A percentile compares a stretch with the other conserved stretches of the same genome.
phyloP scores from a whole-genome alignment of 305 asterid genomes.

The Caryopteris hybrid region DNA sequence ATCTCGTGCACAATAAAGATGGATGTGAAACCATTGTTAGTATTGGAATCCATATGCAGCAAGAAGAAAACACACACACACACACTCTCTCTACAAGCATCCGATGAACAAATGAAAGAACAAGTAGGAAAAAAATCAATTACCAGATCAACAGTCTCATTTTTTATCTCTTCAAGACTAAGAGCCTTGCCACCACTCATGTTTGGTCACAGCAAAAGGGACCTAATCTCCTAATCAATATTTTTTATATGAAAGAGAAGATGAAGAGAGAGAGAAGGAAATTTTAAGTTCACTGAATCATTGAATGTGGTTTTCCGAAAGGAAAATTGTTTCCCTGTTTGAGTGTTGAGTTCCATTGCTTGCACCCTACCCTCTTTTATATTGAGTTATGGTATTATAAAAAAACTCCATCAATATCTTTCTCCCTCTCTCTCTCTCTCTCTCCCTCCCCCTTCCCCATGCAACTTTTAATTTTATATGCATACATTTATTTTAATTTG shows the following conservation, averaged over 20 bases:
- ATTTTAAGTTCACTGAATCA: constrained; percentile 11
- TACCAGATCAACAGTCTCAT: constrained; percentile 56
- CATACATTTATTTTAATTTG: no score
- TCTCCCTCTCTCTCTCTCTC: no score
- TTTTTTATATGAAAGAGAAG: background rate
- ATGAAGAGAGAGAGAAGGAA: background rate
- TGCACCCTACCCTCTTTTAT: constrained; percentile 22
- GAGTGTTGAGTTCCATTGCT: background rate
- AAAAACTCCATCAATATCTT: no score
- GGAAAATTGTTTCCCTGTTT: background rate
- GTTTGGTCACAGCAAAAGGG: constrained; percentile 1
- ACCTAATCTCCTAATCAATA: background rate
- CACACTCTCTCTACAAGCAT: no score
- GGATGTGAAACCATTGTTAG: no score
- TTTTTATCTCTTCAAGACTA: constrained; percentile 42
- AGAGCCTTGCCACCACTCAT: constrained; percentile 35
- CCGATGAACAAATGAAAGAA: background rate
- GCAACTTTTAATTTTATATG: background rate
- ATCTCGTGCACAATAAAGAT: no score
- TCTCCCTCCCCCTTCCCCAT: background rate
- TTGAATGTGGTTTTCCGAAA: background rate
- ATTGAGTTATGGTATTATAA: background rate
- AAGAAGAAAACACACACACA: no score
- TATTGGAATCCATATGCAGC: no score
- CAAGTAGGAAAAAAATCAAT: background rate